These are phyloP conservation scores for Coffea eugenioides DNA, from an alignment of 257 asterid genomes.

Conservation along the genomic window DNA sequence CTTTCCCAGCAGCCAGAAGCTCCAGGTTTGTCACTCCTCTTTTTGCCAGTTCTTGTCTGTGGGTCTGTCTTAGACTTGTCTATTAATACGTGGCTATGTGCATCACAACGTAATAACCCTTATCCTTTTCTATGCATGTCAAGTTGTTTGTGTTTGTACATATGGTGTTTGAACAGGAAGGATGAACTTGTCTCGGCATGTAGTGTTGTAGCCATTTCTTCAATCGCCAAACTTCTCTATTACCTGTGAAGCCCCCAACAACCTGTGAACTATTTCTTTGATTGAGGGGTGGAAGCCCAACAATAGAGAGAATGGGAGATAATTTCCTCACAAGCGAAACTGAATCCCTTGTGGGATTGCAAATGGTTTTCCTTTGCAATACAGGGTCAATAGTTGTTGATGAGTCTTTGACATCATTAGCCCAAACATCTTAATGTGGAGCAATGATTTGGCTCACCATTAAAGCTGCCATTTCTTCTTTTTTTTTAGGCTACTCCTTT, in stretches of 20 bases:
- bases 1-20: conserved; percentile 87
- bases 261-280: no score
- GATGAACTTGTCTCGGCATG: not conserved
- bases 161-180: not conserved
- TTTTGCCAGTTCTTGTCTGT: not conserved
- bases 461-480: not conserved
- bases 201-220: not conserved
- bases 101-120: not conserved
- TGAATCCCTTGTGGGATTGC: not conserved
- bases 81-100: not conserved
- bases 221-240: not conserved
- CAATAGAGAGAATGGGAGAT: not conserved
- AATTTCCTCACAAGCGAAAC: not conserved
- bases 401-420: not conserved
- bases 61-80: conserved; percentile 8
- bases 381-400: not conserved
- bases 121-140: not conserved
- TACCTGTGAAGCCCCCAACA: not conserved
- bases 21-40: conserved; percentile 57
- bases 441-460: not conserved
- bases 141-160: not conserved
- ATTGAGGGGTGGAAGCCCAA: not conserved
- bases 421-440: not conserved
- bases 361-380: not conserved
- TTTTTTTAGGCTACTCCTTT: not conserved